These are phyloP conservation scores for Dactylellina haptotyla DNA, from an alignment of 2,329 filamentous ascomycete genomes.

Conservation along the genomic window DNA sequence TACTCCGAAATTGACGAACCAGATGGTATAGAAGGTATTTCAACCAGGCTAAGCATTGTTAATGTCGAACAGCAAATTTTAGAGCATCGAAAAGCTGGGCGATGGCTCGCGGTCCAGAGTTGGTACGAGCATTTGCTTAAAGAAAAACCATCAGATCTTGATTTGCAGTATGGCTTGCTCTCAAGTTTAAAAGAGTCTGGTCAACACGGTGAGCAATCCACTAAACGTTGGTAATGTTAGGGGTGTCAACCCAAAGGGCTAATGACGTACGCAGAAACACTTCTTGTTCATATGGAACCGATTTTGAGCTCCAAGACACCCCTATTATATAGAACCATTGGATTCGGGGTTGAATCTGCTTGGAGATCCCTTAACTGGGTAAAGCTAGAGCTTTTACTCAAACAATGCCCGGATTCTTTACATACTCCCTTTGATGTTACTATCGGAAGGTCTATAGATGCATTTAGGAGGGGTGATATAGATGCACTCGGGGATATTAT, in stretches of 20 bases:
- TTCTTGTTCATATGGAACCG: constrained; percentile 85
- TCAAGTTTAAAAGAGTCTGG: constrained; percentile 94
- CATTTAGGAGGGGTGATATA: constrained; percentile 67
- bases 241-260: not conserved
- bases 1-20: constrained; percentile 98
- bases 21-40: constrained; percentile 94
- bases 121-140: constrained; percentile 95
- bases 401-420: constrained; percentile 63
- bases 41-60: constrained; percentile 83
- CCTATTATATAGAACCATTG: constrained; percentile 68
- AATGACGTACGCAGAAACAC: constrained; percentile 70
- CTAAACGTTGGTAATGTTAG: not conserved
- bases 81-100: constrained; percentile 88
- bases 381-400: constrained; percentile 67
- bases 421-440: constrained; percentile 82
- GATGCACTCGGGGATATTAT: constrained; percentile 70
- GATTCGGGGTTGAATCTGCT: constrained; percentile 88
- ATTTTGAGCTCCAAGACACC: constrained; percentile 68
- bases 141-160: constrained; percentile 77
- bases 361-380: constrained; percentile 89
- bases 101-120: constrained; percentile 93
- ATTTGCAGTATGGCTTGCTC: constrained; percentile 83
- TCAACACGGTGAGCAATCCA: constrained; percentile 77
- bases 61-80: constrained; percentile 93
- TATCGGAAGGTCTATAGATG: constrained; percentile 75